phyloP scores from a whole-genome alignment of 2,329 filamentous ascomycete species.

The Cladophialophora exuberans region DNA sequence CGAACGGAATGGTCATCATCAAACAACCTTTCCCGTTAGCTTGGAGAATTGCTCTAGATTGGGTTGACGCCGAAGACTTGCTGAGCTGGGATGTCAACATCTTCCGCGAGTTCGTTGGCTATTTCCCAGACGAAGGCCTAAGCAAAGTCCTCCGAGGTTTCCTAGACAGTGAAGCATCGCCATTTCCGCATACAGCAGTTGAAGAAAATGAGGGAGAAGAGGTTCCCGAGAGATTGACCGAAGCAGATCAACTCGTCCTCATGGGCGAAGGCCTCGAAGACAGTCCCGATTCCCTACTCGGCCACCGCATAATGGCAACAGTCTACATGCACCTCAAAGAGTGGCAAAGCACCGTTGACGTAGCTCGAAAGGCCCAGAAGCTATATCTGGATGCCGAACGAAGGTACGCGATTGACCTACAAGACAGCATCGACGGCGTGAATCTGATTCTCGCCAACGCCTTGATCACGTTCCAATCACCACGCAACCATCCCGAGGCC shows the following conservation, averaged over 20 bases:
- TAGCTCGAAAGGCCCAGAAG: conserved; percentile 52
- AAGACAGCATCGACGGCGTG: conserved; percentile 72
- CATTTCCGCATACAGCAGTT: conserved; percentile 62
- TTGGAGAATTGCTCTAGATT: conserved; percentile 90
- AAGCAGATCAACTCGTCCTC: conserved; percentile 78
- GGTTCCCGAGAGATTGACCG: conserved; percentile 59
- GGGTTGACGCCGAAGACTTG: conserved; percentile 77
- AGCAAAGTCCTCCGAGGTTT: conserved; percentile 81
- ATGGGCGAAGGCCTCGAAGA: conserved; percentile 73
- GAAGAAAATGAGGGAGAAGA: conserved; percentile 53
- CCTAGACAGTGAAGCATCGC: conserved; percentile 79
- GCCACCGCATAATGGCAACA: conserved; percentile 79
- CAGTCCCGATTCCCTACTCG: conserved; percentile 72
- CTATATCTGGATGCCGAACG: conserved; percentile 25
- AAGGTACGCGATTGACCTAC: conserved; percentile 70
- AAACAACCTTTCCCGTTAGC: conserved; percentile 87
- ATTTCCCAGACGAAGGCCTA: conserved; percentile 84
- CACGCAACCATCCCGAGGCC: conserved; percentile 85
- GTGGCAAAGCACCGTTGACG: conserved; percentile 77
- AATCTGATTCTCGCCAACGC: conserved; percentile 82
- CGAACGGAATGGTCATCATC: conserved; percentile 93
- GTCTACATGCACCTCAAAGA: conserved; percentile 87
- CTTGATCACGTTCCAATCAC: conserved; percentile 85
- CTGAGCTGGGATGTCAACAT: conserved; percentile 76
- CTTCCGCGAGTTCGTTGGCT: conserved; percentile 76